A percentile compares a stretch with the other conserved stretches of the same genome.
Evolutionary conservation across 2,329 filamentous ascomycete genomes (phyloP).

Genomic region (Zymoseptoria brevis): DNA sequence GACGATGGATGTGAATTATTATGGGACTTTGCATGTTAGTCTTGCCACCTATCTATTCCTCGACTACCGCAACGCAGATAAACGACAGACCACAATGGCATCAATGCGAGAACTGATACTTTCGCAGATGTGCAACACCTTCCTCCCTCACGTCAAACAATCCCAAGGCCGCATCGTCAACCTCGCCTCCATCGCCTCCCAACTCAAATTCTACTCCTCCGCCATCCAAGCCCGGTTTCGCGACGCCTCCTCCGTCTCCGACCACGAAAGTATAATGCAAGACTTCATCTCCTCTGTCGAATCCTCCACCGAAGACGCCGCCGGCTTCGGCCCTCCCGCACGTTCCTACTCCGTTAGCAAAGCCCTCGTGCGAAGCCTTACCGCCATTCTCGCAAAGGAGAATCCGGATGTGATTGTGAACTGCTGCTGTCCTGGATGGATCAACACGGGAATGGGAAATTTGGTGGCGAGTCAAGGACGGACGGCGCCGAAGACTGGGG

Average conservation of each 20-base stretch:
- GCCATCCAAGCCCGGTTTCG: constrained; percentile 22
- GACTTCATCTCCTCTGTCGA: constrained; percentile 17
- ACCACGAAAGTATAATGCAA: constrained; percentile 26
- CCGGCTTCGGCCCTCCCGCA: constrained; percentile 23
- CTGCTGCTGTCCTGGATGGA: constrained; percentile 33
- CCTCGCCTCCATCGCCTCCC: constrained; percentile 28
- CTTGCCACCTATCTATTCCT: background rate
- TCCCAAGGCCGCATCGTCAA: constrained; percentile 29
- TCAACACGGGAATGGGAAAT: constrained; percentile 31
- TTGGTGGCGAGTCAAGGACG: constrained; percentile 18
- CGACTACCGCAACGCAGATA: background rate
- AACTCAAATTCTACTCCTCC: constrained; percentile 25
- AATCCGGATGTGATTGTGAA: constrained; percentile 27
- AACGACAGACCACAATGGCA: too few species aligned
- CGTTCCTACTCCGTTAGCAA: constrained; percentile 31
- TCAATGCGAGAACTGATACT: too few species aligned
- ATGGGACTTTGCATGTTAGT: constrained; percentile 29
- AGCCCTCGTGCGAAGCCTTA: constrained; percentile 29
- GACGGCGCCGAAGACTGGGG: constrained; percentile 28
- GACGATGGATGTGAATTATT: constrained; percentile 31
- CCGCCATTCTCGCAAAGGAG: constrained; percentile 26
- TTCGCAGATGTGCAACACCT: constrained; percentile 27
- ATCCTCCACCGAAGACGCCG: constrained; percentile 15
- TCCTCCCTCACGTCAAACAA: constrained; percentile 24
- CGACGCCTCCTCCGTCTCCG: constrained; percentile 14